Evolutionary conservation across 345 rosid species (phyloP), one percentile per base, ranked within the genome.

Genomic region (Pistacia integerrima): DNA sequence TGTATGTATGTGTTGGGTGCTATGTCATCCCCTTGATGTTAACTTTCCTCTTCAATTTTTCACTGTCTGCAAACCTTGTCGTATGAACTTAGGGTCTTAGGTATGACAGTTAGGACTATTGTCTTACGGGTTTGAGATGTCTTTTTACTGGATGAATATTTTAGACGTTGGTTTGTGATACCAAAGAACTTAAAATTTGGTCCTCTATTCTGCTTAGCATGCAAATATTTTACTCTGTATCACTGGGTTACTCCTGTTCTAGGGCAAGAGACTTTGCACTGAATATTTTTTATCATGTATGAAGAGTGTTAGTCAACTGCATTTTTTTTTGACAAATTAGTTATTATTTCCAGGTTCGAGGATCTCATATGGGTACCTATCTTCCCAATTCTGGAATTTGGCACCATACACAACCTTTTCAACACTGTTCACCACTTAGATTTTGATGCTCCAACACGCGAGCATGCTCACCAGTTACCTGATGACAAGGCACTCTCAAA

Each of bases 371-470:
- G 74, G 99, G 99, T 77, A 88, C 97, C 51, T 96, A 93, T 84
- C 98, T 91, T 76, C 94, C 97, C 46, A 90, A 85, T 72, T 92
- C 98, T 83, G 99, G 99, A 76, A 85, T 96, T 84, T 93, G 99
- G 99, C 89, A 88, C 83, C 96, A 93, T 71, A 96, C 99, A 17
- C 98, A 96, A 82, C 85, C 97, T 54, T 80, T 87, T 84, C 88
- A n/a, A n/a, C 80, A 90, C 89, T 63, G 86, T 96, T 78, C 92
- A 84, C 81, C 97, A 96, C 84, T 87, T 96, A 90, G 99, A 96
- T 86, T 96, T 96, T 86, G 99, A 96, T 88, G 99, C 99, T 73
- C 98, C 99, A 74, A 96, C 99, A 30, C 97, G 99, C 44, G 96
- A 96, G 77, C 90, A 93, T 81, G 94, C 97, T 59, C 88, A 83